Conservation (phyloP, 805 yeast genomes). For the Blastobotrys mokoenaii region DNA sequence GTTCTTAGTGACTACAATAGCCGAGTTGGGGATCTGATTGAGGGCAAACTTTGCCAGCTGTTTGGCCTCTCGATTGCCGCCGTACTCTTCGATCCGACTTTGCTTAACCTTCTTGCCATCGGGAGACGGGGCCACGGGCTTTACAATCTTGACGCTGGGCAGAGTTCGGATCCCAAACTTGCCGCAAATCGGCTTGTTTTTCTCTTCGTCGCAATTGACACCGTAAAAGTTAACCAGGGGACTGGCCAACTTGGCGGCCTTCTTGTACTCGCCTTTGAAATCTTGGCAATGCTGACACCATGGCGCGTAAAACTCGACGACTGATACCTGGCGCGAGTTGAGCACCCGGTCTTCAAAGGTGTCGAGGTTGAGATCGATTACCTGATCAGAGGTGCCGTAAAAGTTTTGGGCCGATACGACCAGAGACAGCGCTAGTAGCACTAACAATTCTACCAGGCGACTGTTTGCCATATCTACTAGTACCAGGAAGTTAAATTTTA, state of each 20-base stretch:
- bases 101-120: constrained; percentile 22
- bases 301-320: constrained; percentile 91
- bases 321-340: constrained; percentile 63
- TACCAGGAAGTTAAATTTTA: no score
- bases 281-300: constrained; percentile 94
- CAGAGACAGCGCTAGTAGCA: no score
- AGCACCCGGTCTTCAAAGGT: constrained; percentile 59
- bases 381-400: constrained; percentile 20
- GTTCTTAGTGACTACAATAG: constrained; percentile 18
- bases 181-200: constrained; percentile 63
- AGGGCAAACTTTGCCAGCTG: constrained; percentile 22
- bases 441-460: no score
- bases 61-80: constrained; percentile 23
- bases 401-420: no score
- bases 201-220: constrained; percentile 71
- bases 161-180: constrained; percentile 60
- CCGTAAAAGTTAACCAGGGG: constrained; percentile 39
- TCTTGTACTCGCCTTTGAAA: constrained; percentile 52
- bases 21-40: constrained; percentile 23
- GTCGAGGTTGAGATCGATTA: constrained; percentile 45
- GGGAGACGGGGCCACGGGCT: constrained; percentile 21
- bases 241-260: constrained; percentile 52
- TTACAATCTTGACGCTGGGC: constrained; percentile 57
- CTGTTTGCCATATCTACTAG: no score
- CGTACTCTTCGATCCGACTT: constrained; percentile 21